A percentile compares a stretch with the other conserved stretches of the same genome.
These are phyloP conservation scores for Fraxinus greggii DNA, from an alignment of 305 asterid genomes.

Conservation along the genomic window DNA sequence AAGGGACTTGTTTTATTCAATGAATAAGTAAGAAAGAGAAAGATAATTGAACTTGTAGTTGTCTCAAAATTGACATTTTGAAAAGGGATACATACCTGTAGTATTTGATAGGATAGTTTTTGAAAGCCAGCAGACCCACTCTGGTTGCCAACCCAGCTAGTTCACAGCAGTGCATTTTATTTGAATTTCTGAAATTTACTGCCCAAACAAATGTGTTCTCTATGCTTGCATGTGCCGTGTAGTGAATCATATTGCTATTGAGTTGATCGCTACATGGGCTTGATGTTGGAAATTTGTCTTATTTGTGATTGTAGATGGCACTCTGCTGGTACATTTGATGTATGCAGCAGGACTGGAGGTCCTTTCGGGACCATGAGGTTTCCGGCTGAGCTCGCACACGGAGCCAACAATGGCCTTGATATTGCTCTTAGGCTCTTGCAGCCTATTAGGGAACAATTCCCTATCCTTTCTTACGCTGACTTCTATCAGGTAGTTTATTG, in stretches of 20 bases:
- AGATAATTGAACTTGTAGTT: no score
- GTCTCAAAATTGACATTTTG: no score
- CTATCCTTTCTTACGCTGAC: constrained; percentile 71
- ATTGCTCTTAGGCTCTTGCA: constrained; percentile 74
- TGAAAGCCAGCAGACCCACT: background rate
- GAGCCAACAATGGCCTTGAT: constrained; percentile 78
- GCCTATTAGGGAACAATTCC: constrained; percentile 77
- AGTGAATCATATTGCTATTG: background rate
- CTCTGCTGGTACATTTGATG: constrained; percentile 91
- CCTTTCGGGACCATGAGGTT: constrained; percentile 93
- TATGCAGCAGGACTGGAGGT: constrained; percentile 72
- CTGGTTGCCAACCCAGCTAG: background rate
- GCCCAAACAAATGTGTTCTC: background rate
- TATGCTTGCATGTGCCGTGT: background rate
- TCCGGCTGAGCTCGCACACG: constrained; percentile 58
- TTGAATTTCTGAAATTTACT: background rate
- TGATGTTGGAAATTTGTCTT: background rate
- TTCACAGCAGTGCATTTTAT: background rate
- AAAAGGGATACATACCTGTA: background rate
- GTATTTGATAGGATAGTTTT: background rate
- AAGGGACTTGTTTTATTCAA: no score
- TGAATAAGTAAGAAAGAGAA: no score
- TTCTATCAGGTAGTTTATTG: constrained; percentile 56
- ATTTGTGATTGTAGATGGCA: constrained; percentile 60
- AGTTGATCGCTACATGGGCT: background rate